Conservation (phyloP, 139 green algal species). For the Ettlia oleoabundans region DNA sequence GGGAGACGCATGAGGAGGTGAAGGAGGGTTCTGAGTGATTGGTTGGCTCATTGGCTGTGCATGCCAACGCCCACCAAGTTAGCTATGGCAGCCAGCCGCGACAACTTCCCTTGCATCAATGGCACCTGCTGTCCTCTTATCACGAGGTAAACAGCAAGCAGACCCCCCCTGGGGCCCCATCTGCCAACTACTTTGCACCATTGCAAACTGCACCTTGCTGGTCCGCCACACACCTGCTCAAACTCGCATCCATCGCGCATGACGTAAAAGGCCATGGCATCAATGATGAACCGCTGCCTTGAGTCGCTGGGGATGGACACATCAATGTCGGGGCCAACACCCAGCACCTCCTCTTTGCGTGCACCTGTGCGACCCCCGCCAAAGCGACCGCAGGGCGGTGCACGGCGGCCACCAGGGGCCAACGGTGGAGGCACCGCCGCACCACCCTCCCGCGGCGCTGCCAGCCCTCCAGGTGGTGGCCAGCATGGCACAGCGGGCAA, state of each 20-base stretch:
- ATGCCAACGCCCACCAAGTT: no score
- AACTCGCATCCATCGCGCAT: slow-evolving; percentile 80
- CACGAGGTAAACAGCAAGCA: no score
- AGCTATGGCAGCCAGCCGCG: no score
- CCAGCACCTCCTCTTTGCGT: slow-evolving; percentile 33
- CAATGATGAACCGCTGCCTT: slow-evolving; percentile 86
- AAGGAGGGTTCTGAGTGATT: neutral
- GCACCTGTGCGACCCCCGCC: slow-evolving; percentile 22
- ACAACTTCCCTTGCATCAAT: no score
- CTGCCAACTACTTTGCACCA: neutral
- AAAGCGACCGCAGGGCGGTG: slow-evolving; percentile 7
- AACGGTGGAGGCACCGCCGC: slow-evolving; percentile 27
- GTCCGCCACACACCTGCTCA: slow-evolving; percentile 63
- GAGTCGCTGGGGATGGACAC: slow-evolving; percentile 73
- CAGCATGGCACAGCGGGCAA: slow-evolving; percentile 85
- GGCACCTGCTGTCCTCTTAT: no score
- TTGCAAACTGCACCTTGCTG: neutral
- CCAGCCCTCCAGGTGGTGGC: slow-evolving; percentile 41
- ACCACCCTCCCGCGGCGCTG: slow-evolving; percentile 13
- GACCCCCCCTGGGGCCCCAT: no score
- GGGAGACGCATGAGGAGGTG: neutral
- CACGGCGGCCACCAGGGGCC: slow-evolving; percentile 18
- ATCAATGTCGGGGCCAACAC: slow-evolving; percentile 61
- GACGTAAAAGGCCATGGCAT: slow-evolving; percentile 90
- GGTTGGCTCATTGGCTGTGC: no score